These are phyloP conservation scores for Fusarium nematophilum DNA, from an alignment of 2,329 filamentous ascomycete genomes.

Conservation along the genomic window DNA sequence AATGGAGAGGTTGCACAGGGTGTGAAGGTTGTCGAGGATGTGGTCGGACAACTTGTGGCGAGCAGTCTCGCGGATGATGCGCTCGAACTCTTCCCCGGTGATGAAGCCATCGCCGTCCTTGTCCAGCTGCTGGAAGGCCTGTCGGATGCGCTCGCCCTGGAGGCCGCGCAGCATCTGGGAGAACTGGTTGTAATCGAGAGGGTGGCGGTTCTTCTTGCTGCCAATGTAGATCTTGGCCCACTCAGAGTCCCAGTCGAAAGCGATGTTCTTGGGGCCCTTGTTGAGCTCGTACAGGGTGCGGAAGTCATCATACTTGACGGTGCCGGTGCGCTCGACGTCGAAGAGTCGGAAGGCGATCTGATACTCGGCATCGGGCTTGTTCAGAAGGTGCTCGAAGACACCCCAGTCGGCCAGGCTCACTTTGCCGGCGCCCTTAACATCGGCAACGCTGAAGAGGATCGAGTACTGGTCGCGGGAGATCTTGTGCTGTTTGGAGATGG, in stretches of 20 bases:
- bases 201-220: slow-evolving; percentile 85
- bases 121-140: slow-evolving; percentile 94
- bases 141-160: slow-evolving; percentile 94
- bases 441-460: slow-evolving; percentile 92
- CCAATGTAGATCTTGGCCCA: slow-evolving; percentile 97
- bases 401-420: slow-evolving; percentile 88
- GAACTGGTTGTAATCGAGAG: slow-evolving; percentile 95
- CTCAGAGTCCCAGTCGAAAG: slow-evolving; percentile 97
- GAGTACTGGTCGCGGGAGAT: slow-evolving; percentile 96
- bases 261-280: slow-evolving; percentile 85
- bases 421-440: slow-evolving; percentile 78
- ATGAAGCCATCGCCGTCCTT: slow-evolving; percentile 95
- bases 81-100: slow-evolving; percentile 93
- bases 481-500: slow-evolving; percentile 77
- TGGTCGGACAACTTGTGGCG: slow-evolving; percentile 98
- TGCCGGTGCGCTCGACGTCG: slow-evolving; percentile 84
- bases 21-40: slow-evolving; percentile 88
- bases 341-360: slow-evolving; percentile 98
- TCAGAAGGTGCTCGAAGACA: slow-evolving; percentile 92
- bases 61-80: slow-evolving; percentile 93
- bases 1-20: slow-evolving; percentile 92
- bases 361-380: slow-evolving; percentile 97
- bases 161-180: slow-evolving; percentile 97
- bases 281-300: slow-evolving; percentile 86
- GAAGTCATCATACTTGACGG: slow-evolving; percentile 91